A percentile compares a stretch with the other conserved stretches of the same genome.
phyloP scores from a whole-genome alignment of 805 yeast genomes.

The Wickerhamiella hasegawae region DNA sequence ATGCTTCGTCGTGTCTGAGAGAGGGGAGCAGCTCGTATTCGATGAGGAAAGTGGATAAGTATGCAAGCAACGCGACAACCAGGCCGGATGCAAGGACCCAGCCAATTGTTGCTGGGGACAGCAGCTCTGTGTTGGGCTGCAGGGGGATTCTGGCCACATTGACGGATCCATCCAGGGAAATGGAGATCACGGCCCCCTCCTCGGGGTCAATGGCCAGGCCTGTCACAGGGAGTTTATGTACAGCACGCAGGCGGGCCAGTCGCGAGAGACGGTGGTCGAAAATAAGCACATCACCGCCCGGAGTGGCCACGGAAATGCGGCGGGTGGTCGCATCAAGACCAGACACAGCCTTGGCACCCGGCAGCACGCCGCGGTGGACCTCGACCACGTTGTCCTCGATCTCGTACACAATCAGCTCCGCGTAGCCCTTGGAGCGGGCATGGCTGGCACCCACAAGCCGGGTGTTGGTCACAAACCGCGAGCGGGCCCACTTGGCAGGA shows the following conservation, averaged over 20 bases:
- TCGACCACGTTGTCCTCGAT: slow-evolving; percentile 4
- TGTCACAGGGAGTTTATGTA: slow-evolving; percentile 14
- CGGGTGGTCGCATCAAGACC: slow-evolving; percentile 10
- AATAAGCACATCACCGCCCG: slow-evolving; percentile 12
- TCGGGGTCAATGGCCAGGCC: slow-evolving; percentile 9
- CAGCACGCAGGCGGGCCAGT: slow-evolving; percentile 2
- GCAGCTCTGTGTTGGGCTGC: neutral
- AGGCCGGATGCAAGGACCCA: slow-evolving; percentile 9
- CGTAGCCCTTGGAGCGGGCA: slow-evolving; percentile 3
- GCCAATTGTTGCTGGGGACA: slow-evolving; percentile 5
- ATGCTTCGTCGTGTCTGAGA: neutral
- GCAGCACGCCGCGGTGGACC: slow-evolving; percentile 2
- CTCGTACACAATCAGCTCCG: slow-evolving; percentile 5
- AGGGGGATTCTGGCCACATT: neutral
- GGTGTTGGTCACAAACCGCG: slow-evolving; percentile 5
- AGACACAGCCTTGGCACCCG: slow-evolving; percentile 9
- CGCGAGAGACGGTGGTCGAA: slow-evolving; percentile 4
- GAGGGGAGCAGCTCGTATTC: neutral
- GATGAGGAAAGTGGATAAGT: slow-evolving; percentile 1
- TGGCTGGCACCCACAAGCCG: slow-evolving; percentile 9
- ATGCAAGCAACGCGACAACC: slow-evolving; percentile 7
- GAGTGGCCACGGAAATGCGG: slow-evolving; percentile 10
- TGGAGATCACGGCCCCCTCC: slow-evolving; percentile 9
- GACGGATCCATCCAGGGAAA: slow-evolving; percentile 14
- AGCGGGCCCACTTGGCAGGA: slow-evolving; percentile 8